These are phyloP conservation scores for Inga leiocalycina DNA, from an alignment of 306 rosid species.

Conservation along the genomic window DNA sequence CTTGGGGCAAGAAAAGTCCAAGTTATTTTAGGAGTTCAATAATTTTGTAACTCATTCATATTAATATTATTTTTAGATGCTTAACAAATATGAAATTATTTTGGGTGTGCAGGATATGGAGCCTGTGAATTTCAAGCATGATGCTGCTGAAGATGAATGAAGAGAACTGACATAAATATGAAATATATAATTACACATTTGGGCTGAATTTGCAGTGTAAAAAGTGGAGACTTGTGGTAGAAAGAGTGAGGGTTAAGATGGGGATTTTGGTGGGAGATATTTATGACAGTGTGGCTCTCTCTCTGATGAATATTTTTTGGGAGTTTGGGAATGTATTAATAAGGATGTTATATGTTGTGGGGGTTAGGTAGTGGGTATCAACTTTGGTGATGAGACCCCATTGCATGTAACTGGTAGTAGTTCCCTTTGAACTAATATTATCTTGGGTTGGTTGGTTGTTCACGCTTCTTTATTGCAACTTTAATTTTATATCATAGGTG, in stretches of 20 bases:
- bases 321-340: slow-evolving; percentile 26
- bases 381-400: background rate
- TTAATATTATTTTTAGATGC: background rate
- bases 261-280: background rate
- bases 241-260: background rate
- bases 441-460: background rate
- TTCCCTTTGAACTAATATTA: background rate
- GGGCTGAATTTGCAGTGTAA: slow-evolving; percentile 35
- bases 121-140: slow-evolving; percentile 78
- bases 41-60: background rate
- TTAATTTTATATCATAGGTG: background rate
- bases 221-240: background rate
- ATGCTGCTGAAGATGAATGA: slow-evolving; percentile 23
- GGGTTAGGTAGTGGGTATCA: slow-evolving; percentile 13
- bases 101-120: slow-evolving; percentile 68
- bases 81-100: background rate
- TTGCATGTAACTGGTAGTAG: background rate
- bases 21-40: background rate
- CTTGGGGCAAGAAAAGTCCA: background rate
- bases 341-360: background rate
- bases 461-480: background rate
- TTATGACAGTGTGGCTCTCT: background rate
- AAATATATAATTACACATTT: background rate
- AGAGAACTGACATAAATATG: slow-evolving; percentile 22
- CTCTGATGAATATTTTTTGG: slow-evolving; percentile 19